Evolutionary conservation across 1,139 yeast species (phyloP).

Genomic region (Maudiozyma humilis): DNA sequence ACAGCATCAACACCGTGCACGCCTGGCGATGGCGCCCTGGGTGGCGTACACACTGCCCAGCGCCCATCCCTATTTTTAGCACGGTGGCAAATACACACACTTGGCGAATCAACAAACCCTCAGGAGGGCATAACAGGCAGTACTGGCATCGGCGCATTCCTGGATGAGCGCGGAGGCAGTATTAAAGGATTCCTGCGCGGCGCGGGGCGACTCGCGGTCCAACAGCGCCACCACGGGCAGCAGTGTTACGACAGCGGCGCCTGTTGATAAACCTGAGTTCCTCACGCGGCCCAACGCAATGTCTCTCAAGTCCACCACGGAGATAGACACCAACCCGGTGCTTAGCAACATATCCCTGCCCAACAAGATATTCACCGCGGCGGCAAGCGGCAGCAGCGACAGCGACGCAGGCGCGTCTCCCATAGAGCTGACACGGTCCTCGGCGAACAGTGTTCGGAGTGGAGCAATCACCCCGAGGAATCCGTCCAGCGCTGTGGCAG

Average conservation of each 20-base stretch:
- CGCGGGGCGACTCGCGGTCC: background rate
- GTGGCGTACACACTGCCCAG: background rate
- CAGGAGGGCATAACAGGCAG: too few relatives aligned
- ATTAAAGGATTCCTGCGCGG: background rate
- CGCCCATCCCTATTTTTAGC: background rate
- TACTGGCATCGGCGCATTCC: too few relatives aligned
- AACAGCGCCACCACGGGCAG: background rate
- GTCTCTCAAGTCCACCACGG: slow-evolving; percentile 23
- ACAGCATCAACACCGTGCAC: too few relatives aligned
- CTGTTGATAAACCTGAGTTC: slow-evolving; percentile 16
- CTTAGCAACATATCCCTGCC: slow-evolving; percentile 24
- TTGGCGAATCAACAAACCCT: too few relatives aligned
- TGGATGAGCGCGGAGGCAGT: slow-evolving; percentile 3
- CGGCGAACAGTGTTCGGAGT: background rate
- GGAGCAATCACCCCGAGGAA: background rate
- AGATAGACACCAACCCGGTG: slow-evolving; percentile 27
- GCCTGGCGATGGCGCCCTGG: too few relatives aligned
- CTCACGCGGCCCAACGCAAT: slow-evolving; percentile 15
- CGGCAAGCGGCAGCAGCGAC: background rate
- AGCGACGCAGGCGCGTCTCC: background rate
- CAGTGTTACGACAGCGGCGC: background rate
- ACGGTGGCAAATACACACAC: background rate
- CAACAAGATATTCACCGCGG: slow-evolving; percentile 7
- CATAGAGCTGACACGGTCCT: background rate
- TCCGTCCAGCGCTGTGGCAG: background rate